phyloP scores from a whole-genome alignment of 768 basidiomycete genomes.

The Tulasnella sp. region DNA sequence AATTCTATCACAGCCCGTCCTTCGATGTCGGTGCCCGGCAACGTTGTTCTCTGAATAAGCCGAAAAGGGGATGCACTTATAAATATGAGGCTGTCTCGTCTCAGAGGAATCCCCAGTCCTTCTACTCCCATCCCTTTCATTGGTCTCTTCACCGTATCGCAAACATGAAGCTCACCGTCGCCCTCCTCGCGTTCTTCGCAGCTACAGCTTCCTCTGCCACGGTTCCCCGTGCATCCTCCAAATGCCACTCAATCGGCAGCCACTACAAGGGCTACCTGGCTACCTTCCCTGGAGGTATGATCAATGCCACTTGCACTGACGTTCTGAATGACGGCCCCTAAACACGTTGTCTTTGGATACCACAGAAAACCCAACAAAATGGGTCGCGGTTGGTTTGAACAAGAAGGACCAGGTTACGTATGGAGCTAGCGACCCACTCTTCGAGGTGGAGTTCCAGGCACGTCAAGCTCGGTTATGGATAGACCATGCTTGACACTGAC shows the following conservation, averaged over 20 bases:
- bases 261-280: background rate
- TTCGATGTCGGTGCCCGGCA: background rate
- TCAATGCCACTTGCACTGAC: background rate
- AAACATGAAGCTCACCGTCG: background rate
- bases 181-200: background rate
- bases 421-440: background rate
- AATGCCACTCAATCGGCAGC: background rate
- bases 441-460: background rate
- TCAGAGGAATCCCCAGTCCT: background rate
- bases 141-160: background rate
- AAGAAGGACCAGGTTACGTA: background rate
- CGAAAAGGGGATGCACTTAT: background rate
- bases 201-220: background rate
- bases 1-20: background rate
- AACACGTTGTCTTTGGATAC: background rate
- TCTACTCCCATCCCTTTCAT: background rate
- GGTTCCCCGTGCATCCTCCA: background rate
- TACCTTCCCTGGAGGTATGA: background rate
- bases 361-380: background rate
- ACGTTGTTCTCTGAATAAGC: background rate
- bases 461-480: background rate
- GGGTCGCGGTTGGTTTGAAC: background rate
- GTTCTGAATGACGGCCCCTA: background rate
- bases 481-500: background rate
- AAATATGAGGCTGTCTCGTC: background rate